These are phyloP conservation scores for Kluyveromyces aestuarii DNA, from an alignment of 805 yeast species.

Conservation along the genomic window DNA sequence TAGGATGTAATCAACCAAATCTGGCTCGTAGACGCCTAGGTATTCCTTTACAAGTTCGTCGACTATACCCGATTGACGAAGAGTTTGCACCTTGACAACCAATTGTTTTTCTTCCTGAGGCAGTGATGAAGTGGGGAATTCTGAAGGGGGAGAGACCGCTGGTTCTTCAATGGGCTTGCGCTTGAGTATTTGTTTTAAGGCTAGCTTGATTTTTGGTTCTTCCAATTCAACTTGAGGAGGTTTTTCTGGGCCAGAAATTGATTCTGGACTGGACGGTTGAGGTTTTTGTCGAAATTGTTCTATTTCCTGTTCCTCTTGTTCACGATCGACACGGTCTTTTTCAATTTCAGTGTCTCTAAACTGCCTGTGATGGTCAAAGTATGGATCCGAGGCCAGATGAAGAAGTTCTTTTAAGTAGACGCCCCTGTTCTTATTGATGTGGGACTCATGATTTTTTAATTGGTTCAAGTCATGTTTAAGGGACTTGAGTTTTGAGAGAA, in stretches of 20 bases:
- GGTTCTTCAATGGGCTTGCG: not conserved
- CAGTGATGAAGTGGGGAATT: not conserved
- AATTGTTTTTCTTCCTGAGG: slow-evolving; percentile 7
- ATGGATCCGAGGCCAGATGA: slow-evolving; percentile 15
- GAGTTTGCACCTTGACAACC: slow-evolving; percentile 7
- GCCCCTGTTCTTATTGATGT: slow-evolving; percentile 10
- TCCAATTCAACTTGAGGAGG: not conserved
- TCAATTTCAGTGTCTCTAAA: slow-evolving; percentile 16
- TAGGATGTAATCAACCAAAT: slow-evolving; percentile 24
- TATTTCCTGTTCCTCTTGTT: slow-evolving; percentile 4
- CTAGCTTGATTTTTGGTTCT: slow-evolving; percentile 18
- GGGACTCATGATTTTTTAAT: slow-evolving; percentile 12
- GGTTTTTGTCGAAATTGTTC: not conserved
- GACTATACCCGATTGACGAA: slow-evolving; percentile 15
- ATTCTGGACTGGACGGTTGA: not conserved
- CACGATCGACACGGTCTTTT: slow-evolving; percentile 6
- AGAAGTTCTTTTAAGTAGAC: slow-evolving; percentile 17
- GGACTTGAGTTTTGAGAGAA: slow-evolving; percentile 14
- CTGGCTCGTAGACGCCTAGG: slow-evolving; percentile 26
- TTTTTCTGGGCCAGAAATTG: not conserved
- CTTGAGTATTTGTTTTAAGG: slow-evolving; percentile 6
- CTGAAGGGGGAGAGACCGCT: slow-evolving; percentile 8
- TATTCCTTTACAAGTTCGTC: slow-evolving; percentile 26
- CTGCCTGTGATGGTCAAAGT: slow-evolving; percentile 21
- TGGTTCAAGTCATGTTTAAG: slow-evolving; percentile 9